These are phyloP conservation scores for Skeletonema costatum DNA, from an alignment of 108 stramenopile species.

Conservation along the genomic window DNA sequence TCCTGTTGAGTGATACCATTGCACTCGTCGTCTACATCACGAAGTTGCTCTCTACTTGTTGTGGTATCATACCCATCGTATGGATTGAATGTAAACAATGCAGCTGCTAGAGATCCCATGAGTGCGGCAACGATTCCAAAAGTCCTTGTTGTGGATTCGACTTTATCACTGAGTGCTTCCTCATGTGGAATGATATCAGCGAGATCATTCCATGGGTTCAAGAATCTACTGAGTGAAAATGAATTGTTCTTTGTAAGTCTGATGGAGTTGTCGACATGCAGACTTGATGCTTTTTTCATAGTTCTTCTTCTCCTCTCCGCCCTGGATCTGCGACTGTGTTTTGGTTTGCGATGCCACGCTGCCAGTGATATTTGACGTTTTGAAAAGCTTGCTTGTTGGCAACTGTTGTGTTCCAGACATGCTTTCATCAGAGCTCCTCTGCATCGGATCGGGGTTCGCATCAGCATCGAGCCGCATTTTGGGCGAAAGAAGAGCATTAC, in stretches of 20 bases:
- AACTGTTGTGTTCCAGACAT: not conserved
- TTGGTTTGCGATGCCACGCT: not conserved
- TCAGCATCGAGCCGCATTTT: no score
- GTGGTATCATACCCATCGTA: slow-evolving; percentile 36
- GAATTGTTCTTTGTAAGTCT: not conserved
- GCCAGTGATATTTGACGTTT: not conserved
- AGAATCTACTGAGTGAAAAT: slow-evolving; percentile 24
- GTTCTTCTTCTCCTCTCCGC: not conserved
- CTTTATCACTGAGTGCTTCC: slow-evolving; percentile 31
- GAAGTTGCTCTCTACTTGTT: not conserved
- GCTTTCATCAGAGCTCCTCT: no score
- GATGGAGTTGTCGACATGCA: not conserved
- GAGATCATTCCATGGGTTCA: slow-evolving; percentile 41
- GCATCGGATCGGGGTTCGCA: not conserved
- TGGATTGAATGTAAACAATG: slow-evolving; percentile 31
- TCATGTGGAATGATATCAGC: slow-evolving; percentile 16
- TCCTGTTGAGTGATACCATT: not conserved
- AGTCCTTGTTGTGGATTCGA: slow-evolving; percentile 41
- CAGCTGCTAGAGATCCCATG: slow-evolving; percentile 38
- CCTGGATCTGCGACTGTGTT: not conserved
- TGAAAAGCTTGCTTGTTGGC: not conserved
- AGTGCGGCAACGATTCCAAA: slow-evolving; percentile 47
- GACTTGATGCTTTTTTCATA: not conserved
- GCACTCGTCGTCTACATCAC: not conserved
- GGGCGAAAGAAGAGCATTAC: no score